These are phyloP conservation scores for Alternaria brassicae DNA, from an alignment of 2,329 filamentous ascomycete genomes.

Conservation along the genomic window DNA sequence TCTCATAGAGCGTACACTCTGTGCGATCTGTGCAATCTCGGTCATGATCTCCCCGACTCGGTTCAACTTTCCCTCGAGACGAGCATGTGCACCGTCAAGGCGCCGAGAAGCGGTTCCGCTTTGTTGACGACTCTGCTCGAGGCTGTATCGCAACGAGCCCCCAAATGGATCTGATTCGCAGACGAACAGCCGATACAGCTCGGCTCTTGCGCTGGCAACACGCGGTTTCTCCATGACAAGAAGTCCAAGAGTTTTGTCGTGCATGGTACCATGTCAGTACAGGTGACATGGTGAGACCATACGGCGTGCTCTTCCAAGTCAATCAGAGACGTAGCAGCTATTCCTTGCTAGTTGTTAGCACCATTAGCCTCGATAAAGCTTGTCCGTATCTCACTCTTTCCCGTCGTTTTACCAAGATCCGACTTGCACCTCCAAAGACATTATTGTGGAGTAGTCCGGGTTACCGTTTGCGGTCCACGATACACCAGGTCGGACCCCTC, in stretches of 20 bases:
- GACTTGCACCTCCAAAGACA: not conserved
- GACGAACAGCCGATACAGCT: conserved; percentile 7
- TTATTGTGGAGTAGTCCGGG: not conserved
- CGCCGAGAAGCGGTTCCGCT: not conserved
- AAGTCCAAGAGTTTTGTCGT: not conserved
- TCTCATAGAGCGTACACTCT: not conserved
- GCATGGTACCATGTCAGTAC: not conserved
- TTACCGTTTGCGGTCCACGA: not conserved
- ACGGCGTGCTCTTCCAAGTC: not conserved
- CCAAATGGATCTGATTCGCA: not conserved
- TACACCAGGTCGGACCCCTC: not conserved
- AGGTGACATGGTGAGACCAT: not conserved
- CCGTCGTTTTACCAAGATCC: not conserved
- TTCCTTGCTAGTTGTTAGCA: not conserved
- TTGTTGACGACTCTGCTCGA: not conserved
- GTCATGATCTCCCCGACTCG: not conserved
- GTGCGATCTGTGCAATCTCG: conserved; percentile 7
- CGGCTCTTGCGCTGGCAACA: conserved; percentile 2
- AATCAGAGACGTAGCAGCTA: not conserved
- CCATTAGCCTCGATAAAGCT: not conserved
- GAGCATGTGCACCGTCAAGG: not conserved
- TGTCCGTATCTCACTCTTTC: not conserved
- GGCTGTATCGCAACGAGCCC: conserved; percentile 1
- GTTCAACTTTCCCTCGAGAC: not conserved
- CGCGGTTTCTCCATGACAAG: conserved; percentile 3